Evolutionary conservation across 305 asterid genomes (phyloP).

Genomic region (Fraxinus albicans): DNA sequence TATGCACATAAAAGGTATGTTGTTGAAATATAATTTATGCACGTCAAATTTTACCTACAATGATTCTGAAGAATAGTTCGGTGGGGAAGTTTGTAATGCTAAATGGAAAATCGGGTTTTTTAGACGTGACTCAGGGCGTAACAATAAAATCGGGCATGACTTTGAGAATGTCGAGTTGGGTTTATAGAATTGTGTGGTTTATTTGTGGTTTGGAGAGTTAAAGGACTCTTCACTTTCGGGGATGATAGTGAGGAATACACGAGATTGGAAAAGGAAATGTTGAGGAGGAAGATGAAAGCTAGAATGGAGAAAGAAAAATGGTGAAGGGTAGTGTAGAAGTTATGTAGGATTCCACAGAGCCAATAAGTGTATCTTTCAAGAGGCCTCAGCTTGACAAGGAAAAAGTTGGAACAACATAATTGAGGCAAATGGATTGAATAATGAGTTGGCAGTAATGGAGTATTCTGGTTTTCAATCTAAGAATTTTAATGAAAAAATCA

Average conservation of each 20-base stretch:
- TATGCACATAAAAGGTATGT: no score
- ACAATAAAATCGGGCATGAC: slow-evolving; percentile 35
- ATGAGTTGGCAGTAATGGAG: slow-evolving; percentile 24
- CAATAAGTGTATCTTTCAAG: slow-evolving; percentile 28
- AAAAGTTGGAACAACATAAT: slow-evolving; percentile 49
- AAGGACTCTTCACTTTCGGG: slow-evolving; percentile 32
- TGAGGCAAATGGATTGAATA: slow-evolving; percentile 41
- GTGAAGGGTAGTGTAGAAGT: slow-evolving; percentile 62
- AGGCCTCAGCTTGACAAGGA: slow-evolving; percentile 80
- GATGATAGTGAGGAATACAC: slow-evolving; percentile 42
- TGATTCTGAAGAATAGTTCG: slow-evolving; percentile 55
- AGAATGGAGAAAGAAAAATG: slow-evolving; percentile 47
- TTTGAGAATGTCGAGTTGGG: slow-evolving; percentile 49
- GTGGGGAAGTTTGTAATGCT: slow-evolving; percentile 57
- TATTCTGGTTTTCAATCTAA: slow-evolving; percentile 26
- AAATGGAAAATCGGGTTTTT: slow-evolving; percentile 35
- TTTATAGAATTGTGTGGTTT: slow-evolving; percentile 51
- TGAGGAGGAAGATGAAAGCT: slow-evolving; percentile 55
- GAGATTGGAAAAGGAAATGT: slow-evolving; percentile 70
- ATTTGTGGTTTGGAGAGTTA: slow-evolving; percentile 44
- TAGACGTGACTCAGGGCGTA: slow-evolving; percentile 32
- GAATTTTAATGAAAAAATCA: slow-evolving; percentile 61
- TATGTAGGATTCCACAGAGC: slow-evolving; percentile 42
- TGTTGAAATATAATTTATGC: no score
- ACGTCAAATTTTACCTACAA: no score